Evolutionary conservation across 768 basidiomycete species (phyloP), one percentile per base, ranked within the genome.

Genomic region (Hygrophorus russula): DNA sequence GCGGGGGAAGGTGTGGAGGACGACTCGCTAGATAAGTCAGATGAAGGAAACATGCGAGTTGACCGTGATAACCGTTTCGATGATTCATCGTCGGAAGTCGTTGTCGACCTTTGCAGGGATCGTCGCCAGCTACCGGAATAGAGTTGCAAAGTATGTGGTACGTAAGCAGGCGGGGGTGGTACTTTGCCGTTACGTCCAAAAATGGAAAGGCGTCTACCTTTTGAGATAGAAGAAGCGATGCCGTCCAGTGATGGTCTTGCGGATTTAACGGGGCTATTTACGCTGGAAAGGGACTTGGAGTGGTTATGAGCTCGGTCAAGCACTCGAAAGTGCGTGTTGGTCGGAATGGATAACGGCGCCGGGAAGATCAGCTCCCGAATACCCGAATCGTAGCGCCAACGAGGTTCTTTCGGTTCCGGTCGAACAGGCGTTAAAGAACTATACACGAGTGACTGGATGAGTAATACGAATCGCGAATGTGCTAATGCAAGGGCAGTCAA

Each of bases 381-480:
- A 14, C 59, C 54, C 19, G 62, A 51, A 1, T 58, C 57, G 4
- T 66, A 57, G 33, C 48, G 53, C 39, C 54, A 56, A 33, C 51
- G 58, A 29, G 36, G 48, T 42, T 72, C 68, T 39, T 74, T 71
- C 11, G 60, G 60, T 44, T 78, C 76, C 11, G 63, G 53, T 8
- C 68, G 67, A 5, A 73, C 54, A 11, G 74, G 66, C 5, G 67
- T 52, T 15, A 60, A 54, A 0, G 78, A 76, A 46, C 79, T 78
- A 53, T 88, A 78, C 0, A 79, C 76, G 34, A 86, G 61, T 1
- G 82, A 74, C 50, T 88, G 86, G 3, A 88, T 62, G 13, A 85
- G 65, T 13, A 89, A 71, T 15, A 86, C 78, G 51, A 84, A 76
- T 8, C 84, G 76, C 11, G 85, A 82, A 54, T 89, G 83, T 2